Percentiles rank a stretch among this genome's conserved stretches.
phyloP scores from a whole-genome alignment of 495 filamentous ascomycete species.

The Neurospora sp. region DNA sequence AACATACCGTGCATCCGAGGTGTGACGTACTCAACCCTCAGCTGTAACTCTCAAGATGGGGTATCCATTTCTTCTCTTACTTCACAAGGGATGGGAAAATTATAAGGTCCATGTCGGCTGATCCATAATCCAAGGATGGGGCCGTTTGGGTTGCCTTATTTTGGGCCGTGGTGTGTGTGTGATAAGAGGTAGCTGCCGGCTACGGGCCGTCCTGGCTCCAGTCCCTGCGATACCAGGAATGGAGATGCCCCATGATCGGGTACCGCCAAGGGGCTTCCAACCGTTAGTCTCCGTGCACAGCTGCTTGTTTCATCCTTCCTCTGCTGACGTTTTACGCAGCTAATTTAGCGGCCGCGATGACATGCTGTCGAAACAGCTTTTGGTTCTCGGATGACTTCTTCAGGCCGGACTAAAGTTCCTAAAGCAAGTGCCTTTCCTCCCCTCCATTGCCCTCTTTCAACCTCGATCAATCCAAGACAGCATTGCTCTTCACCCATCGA shows the following conservation, averaged over 20 bases:
- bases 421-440: neutral
- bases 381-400: neutral
- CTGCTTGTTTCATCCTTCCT: neutral
- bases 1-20: neutral
- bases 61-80: too few relatives aligned
- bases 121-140: neutral
- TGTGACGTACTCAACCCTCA: neutral
- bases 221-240: neutral
- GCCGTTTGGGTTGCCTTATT: neutral
- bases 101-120: neutral
- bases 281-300: neutral
- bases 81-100: neutral
- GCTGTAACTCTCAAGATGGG: too few relatives aligned
- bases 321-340: neutral
- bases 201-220: neutral
- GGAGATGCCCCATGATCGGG: neutral
- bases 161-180: neutral
- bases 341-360: neutral
- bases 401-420: neutral
- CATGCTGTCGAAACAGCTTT: neutral
- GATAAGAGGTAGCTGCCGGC: neutral
- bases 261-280: neutral
- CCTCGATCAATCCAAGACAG: neutral
- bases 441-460: neutral
- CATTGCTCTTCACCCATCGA: neutral